Base-by-base conservation (phyloP, 2,329 filamentous ascomycete genomes). In the Aureobasidium zeae region DNA sequence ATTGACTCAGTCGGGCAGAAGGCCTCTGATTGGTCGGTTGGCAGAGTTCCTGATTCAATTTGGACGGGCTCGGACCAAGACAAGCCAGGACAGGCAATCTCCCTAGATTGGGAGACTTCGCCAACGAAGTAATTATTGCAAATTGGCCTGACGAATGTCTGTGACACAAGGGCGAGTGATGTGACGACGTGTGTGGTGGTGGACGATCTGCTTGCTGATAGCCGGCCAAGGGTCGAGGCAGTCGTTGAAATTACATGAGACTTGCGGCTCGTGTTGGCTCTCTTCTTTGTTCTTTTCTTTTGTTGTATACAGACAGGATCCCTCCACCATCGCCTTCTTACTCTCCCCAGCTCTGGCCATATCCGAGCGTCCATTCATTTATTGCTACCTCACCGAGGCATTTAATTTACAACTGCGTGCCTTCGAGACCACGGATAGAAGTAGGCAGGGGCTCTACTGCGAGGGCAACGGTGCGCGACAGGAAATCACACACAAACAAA, bases 331-430 rank as follows among this genome's bases (percentile, higher is more conserved):
- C n/a, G n/a, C n/a, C n/a, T n/a, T n/a, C n/a, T n/a, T n/a, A n/a
- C n/a, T n/a, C n/a, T n/a, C n/a, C n/a, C n/a, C n/a, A n/a, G n/a
- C n/a, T n/a, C n/a, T n/a, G n/a, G n/a, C n/a, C n/a, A 32, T 41
- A 41, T 19, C 15, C 28, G 37, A 41, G 28, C 37, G 21, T 34
- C 39, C 39, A 43, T 34, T 43, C 39, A 28, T 43, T 43, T 33
- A 43, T 8, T 43, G 30, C 34, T 19, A 3, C 4, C 16, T 17
- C 8, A 20, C 9, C 30, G 26, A 34, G 39, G 30, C 39, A 43
- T 34, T 34, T 43, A 43, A 43, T 43, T n/a, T 22, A 33, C 17
- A 34, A 20, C 21, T 28, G 26, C 39, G 39, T 43, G 29, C 39
- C 30, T 43, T 34, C 39, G 13, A 43, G 39, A 43, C 39, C 39